Conservation (phyloP, 768 basidiomycete genomes). For the Amyloporia xantha region DNA sequence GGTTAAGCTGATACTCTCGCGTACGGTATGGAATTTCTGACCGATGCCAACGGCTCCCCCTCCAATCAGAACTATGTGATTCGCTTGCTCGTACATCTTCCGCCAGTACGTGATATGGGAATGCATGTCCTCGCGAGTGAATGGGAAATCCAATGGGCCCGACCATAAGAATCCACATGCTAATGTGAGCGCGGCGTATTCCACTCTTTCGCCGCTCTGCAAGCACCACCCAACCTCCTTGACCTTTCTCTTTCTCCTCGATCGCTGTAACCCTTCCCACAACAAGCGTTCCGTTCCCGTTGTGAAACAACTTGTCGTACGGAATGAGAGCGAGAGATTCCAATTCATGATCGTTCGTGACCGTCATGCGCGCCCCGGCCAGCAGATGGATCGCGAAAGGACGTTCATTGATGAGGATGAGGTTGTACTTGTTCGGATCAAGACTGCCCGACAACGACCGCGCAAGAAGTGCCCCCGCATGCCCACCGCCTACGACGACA, state of each 20-base stretch:
- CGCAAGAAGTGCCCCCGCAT: constrained; percentile 40
- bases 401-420: constrained; percentile 49
- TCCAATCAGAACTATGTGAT: constrained; percentile 28
- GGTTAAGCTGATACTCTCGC: constrained; percentile 1
- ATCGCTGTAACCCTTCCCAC: constrained; percentile 34
- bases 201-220: constrained; percentile 39
- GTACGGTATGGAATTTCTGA: constrained; percentile 15
- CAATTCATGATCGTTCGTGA: constrained; percentile 35
- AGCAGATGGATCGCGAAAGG: constrained; percentile 46
- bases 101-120: constrained; percentile 24
- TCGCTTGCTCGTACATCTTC: constrained; percentile 24
- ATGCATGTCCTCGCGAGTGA: constrained; percentile 19
- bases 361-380: constrained; percentile 46
- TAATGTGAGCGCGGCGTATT: constrained; percentile 51
- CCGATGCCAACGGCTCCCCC: constrained; percentile 39
- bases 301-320: constrained; percentile 42
- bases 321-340: constrained; percentile 44
- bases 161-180: constrained; percentile 52
- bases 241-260: constrained; percentile 16
- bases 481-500: constrained; percentile 54
- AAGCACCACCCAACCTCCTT: constrained; percentile 44
- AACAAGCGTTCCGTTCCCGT: constrained; percentile 35
- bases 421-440: constrained; percentile 37
- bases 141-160: constrained; percentile 42
- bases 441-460: constrained; percentile 45